Conservation (phyloP, 2,329 filamentous ascomycete species). For the Cryoendolithus antarcticus region DNA sequence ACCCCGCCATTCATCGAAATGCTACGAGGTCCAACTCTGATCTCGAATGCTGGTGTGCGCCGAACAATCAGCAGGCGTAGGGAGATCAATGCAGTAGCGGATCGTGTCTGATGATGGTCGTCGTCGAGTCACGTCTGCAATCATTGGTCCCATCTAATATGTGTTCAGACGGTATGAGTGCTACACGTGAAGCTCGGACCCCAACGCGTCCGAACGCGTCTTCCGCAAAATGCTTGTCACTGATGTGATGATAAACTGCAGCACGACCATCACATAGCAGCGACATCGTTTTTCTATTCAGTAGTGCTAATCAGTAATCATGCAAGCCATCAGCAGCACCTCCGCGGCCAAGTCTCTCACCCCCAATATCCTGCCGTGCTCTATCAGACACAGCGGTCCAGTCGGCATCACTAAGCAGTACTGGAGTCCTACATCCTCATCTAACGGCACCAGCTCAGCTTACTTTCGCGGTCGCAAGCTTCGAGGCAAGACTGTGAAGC, state of each 20-base stretch:
- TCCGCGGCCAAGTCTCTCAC: conserved; percentile 30
- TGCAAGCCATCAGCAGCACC: conserved; percentile 33
- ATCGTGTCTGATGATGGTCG: too few species aligned
- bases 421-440: conserved; percentile 48
- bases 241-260: neutral
- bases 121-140: too few species aligned
- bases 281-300: neutral
- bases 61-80: too few species aligned
- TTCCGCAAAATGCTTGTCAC: neutral
- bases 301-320: conserved; percentile 11
- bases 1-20: too few species aligned
- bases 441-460: conserved; percentile 28
- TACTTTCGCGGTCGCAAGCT: conserved; percentile 76
- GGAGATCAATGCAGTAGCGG: too few species aligned
- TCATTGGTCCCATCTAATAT: too few species aligned
- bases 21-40: too few species aligned
- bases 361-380: conserved; percentile 67
- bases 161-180: too few species aligned
- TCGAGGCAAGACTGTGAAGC: conserved; percentile 49
- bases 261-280: too few species aligned
- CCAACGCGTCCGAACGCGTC: too few species aligned
- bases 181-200: too few species aligned
- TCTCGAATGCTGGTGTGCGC: too few species aligned
- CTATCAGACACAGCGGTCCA: conserved; percentile 65
- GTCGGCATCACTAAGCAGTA: conserved; percentile 52